A percentile compares a stretch with the other conserved stretches of the same genome.
Conservation (phyloP, 2,329 filamentous ascomycete genomes). For the Dactylonectria macrodidyma region DNA sequence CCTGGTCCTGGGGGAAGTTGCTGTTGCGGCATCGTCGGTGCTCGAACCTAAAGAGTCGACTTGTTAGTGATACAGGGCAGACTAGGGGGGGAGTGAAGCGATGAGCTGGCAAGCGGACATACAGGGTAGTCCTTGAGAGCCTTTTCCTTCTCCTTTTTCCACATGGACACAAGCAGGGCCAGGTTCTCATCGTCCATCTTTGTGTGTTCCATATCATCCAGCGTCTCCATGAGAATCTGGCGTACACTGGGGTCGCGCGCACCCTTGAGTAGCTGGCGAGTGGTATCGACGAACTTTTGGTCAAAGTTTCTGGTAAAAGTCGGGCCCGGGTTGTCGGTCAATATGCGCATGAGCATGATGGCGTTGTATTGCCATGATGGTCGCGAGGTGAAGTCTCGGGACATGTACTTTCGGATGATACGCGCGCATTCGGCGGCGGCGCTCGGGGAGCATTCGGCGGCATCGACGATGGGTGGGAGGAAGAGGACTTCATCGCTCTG, state of each 20-base stretch:
- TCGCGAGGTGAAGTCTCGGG: conserved; percentile 75
- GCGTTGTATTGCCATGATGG: conserved; percentile 93
- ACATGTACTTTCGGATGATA: conserved; percentile 86
- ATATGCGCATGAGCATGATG: conserved; percentile 93
- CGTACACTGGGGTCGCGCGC: conserved; percentile 82
- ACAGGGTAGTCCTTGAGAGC: conserved; percentile 67
- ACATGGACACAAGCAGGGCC: conserved; percentile 83
- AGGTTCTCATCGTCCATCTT: conserved; percentile 84
- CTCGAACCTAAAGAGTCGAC: conserved; percentile 36
- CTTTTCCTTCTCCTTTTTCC: conserved; percentile 87
- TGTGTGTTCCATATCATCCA: conserved; percentile 82
- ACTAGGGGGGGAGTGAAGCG: not conserved
- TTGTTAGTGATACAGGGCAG: conserved; percentile 29
- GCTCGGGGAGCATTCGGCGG: conserved; percentile 90
- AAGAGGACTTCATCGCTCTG: conserved; percentile 92
- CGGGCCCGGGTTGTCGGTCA: conserved; percentile 90
- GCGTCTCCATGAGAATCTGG: conserved; percentile 88
- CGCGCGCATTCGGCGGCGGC: conserved; percentile 87
- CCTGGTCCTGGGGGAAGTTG: conserved; percentile 21
- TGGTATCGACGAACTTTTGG: conserved; percentile 82
- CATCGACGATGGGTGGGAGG: conserved; percentile 93
- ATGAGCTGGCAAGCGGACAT: conserved; percentile 47
- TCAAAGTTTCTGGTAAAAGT: conserved; percentile 95
- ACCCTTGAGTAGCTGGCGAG: conserved; percentile 81
- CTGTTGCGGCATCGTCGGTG: conserved; percentile 35